Evolutionary conservation across 768 basidiomycete genomes (phyloP), one percentile per base, ranked within the genome.

Genomic region (Kwoniella newhampshirensis): DNA sequence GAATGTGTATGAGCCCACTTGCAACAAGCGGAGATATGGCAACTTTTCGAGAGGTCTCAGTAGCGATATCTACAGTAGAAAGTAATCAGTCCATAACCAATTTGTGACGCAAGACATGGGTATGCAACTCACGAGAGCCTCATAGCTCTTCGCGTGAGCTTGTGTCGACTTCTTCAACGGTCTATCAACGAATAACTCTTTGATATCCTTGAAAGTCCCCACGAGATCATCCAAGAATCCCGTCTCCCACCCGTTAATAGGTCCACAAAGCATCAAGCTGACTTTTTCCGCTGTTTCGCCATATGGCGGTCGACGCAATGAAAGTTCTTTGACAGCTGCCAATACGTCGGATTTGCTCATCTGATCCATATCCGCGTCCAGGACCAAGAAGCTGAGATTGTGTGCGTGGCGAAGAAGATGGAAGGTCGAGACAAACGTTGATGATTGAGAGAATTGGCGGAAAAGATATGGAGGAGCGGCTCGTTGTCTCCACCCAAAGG

Each of bases 401-500:
- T 70, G 61, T 12, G 67, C 63, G 36, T 75, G 68, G 27, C 70
- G 49, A 20, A 75, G 37, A 17, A 72, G 59, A 17, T 71, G 71
- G 4, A 73, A 57, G 20, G 63, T 67, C 1, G 71, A 70, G 20
- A 73, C 71, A 57, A 71, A 75, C 7, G 66, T 69, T 9, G 67
- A 59, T 12, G 69, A 59, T 51, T 70, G 67, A 20, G 61, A 57
- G 50, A 73, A 75, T 15, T 59, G 50, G 1, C 69, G 56, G 41
- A 68, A 64, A 0, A 55, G 65, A 18, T 43, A 23, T 12, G 73
- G 73, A 12, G 73, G 71, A 5, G 61, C 47, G 11, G 67, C 71
- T 9, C 73, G 66, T 54, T 73, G 73, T 36, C 73, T 53, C 73
- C 73, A 75, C 4, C 73, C 71, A 46, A 75, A 72, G 4, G 71